Evolutionary conservation across 164 flowering plant species (phyloP).

Genomic region (Chloranthus sessilifolius): DNA sequence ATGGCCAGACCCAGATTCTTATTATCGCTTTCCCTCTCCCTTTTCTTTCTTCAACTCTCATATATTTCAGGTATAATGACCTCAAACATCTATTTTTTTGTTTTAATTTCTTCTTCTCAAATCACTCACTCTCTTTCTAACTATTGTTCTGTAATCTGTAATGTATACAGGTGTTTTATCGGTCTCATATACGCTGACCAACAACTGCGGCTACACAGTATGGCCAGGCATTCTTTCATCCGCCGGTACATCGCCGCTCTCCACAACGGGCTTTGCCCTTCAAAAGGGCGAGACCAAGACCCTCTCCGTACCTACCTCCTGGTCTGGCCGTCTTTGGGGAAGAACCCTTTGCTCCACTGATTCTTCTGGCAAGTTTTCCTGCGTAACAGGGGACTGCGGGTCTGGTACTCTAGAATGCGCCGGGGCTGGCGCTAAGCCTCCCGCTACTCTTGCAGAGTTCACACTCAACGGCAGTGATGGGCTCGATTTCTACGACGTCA

Average conservation of each 20-base stretch:
- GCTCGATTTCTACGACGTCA: conserved; percentile 79
- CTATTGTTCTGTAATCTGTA: background rate
- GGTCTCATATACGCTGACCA: conserved; percentile 54
- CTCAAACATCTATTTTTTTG: background rate
- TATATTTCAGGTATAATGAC: conserved; percentile 8
- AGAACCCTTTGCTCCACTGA: conserved; percentile 60
- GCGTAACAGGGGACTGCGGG: conserved; percentile 88
- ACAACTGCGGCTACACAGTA: conserved; percentile 64
- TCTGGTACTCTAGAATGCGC: conserved; percentile 69
- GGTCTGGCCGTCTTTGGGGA: conserved; percentile 96
- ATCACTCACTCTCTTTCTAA: background rate
- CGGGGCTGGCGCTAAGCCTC: conserved; percentile 68
- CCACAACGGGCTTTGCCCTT: conserved; percentile 73
- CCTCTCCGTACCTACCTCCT: conserved; percentile 44
- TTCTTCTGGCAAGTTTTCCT: conserved; percentile 58
- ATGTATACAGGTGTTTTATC: conserved; percentile 26
- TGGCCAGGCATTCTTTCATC: conserved; percentile 84
- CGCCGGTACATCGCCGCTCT: conserved; percentile 57
- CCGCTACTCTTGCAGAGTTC: conserved; percentile 90
- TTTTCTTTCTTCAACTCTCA: background rate
- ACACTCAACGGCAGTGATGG: conserved; percentile 65
- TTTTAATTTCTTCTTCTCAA: background rate
- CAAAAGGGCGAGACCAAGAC: conserved; percentile 36
- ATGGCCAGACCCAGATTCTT: too few species aligned
- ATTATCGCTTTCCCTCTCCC: background rate